Evolutionary conservation across 768 basidiomycete species (phyloP).

Genomic region (Kwoniella bestiolae): DNA sequence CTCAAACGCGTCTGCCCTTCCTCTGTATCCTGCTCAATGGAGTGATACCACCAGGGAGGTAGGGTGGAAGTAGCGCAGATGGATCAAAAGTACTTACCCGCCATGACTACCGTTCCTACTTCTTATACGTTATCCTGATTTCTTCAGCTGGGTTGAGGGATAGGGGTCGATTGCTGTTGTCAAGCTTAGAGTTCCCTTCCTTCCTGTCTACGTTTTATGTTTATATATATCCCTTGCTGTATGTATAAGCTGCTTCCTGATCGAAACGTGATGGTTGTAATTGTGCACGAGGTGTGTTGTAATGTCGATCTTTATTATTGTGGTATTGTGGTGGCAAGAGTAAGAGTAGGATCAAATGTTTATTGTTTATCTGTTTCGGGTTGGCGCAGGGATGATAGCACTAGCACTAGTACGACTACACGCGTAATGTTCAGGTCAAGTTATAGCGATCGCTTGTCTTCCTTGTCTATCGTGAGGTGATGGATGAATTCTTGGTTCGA

Average conservation of each 20-base stretch:
- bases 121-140: background rate
- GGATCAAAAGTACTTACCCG: background rate
- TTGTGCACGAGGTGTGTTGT: background rate
- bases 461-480: background rate
- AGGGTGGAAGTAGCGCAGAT: background rate
- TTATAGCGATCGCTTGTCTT: background rate
- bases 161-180: background rate
- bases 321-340: background rate
- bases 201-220: conserved; percentile 5
- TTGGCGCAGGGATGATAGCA: background rate
- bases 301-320: conserved; percentile 7
- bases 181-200: background rate
- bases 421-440: background rate
- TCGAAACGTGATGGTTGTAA: background rate
- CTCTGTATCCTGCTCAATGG: background rate
- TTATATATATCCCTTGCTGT: background rate
- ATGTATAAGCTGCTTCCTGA: background rate
- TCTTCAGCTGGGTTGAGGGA: background rate
- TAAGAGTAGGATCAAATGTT: background rate
- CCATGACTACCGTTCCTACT: conserved; percentile 12
- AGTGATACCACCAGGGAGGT: background rate
- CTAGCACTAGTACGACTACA: background rate
- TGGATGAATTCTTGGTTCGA: background rate
- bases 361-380: conserved; percentile 18
- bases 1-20: conserved; percentile 3